These are phyloP conservation scores for Alternaria sp. DNA, from an alignment of 2,329 filamentous ascomycete genomes.

Conservation along the genomic window DNA sequence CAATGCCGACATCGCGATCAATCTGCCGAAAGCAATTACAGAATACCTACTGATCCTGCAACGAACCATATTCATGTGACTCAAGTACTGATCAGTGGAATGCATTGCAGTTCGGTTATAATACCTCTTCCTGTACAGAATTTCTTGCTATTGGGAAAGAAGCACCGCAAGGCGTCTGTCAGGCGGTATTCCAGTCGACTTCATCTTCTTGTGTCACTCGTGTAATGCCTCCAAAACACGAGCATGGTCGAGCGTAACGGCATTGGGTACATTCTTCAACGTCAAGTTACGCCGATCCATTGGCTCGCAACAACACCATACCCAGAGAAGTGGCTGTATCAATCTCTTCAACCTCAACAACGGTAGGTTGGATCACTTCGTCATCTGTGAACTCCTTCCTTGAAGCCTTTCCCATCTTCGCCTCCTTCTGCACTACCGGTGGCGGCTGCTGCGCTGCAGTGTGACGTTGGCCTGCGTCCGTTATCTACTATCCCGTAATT, in stretches of 20 bases:
- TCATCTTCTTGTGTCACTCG: slow-evolving; percentile 3
- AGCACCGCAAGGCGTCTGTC: slow-evolving; percentile 14
- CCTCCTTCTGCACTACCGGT: slow-evolving; percentile 26
- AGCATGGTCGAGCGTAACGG: slow-evolving; percentile 12
- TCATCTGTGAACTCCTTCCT: slow-evolving; percentile 12
- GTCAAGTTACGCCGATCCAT: slow-evolving; percentile 24
- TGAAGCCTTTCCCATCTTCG: slow-evolving; percentile 7
- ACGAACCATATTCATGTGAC: not conserved
- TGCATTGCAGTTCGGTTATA: not conserved
- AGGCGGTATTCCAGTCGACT: slow-evolving; percentile 7
- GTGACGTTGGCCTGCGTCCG: slow-evolving; percentile 17
- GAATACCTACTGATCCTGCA: not conserved
- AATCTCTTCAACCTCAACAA: slow-evolving; percentile 13
- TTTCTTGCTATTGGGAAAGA: not conserved
- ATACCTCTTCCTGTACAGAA: not conserved
- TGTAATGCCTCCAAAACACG: not conserved
- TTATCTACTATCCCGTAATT: slow-evolving; percentile 15
- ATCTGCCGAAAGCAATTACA: not conserved
- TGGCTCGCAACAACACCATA: slow-evolving; percentile 29
- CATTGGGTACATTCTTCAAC: not conserved
- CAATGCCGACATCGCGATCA: not conserved
- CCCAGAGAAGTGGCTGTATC: slow-evolving; percentile 16
- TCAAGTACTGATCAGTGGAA: slow-evolving; percentile 3
- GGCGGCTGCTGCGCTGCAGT: slow-evolving; percentile 23
- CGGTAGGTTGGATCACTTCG: slow-evolving; percentile 16